Base-by-base conservation (phyloP, 2,329 filamentous ascomycete genomes). In the Coniochaeta sp. region DNA sequence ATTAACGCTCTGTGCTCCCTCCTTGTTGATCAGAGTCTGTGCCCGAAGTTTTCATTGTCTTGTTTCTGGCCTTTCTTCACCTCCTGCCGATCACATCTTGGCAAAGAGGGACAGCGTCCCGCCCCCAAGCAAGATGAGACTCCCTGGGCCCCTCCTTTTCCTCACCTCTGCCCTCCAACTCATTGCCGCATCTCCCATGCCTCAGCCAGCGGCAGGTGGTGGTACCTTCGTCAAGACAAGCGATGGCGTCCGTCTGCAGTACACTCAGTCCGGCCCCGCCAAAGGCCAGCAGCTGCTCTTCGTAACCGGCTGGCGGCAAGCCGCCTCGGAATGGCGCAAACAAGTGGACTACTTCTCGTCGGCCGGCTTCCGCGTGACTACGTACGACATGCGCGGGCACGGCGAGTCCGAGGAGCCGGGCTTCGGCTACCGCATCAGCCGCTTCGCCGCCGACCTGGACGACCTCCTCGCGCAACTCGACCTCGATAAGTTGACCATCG, bases 361-460 rank as follows among this genome's bases (percentile, higher is more conserved):
- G 13, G 45, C 54, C 22, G 54, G 56, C 27, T 66, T 59, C 56
- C 63, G 59, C 26, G 60, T 66, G 16, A 67, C 63, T 6, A 63
- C 65, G 0, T 62, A 60, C 52, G 64, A 67, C 54, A 52, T 63
- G 55, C 64, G 65, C 20, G 63, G 65, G n/a, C 65, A 67, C 31
- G 64, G 65, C 35, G 64, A 65, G 20, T 67, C 64, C 12, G 65
- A 67, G 3, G 61, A 66, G 57, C 63, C 65, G 1, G 32, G 52
- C 14, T 60, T 57, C 35, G 65, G 65, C 10, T 62, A 66, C 49
- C 60, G 64, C 42, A 47, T 67, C 4, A 53, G 56, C 20, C 61
- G 63, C 16, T 58, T 64, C 3, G 63, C 61, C 2, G 61, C 62
- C 2, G 64, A 66, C 51, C 55, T 66, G 2, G 56, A 64, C 13